Evolutionary conservation across 2,329 filamentous ascomycete species (phyloP).

Genomic region (Xylariales sp.): DNA sequence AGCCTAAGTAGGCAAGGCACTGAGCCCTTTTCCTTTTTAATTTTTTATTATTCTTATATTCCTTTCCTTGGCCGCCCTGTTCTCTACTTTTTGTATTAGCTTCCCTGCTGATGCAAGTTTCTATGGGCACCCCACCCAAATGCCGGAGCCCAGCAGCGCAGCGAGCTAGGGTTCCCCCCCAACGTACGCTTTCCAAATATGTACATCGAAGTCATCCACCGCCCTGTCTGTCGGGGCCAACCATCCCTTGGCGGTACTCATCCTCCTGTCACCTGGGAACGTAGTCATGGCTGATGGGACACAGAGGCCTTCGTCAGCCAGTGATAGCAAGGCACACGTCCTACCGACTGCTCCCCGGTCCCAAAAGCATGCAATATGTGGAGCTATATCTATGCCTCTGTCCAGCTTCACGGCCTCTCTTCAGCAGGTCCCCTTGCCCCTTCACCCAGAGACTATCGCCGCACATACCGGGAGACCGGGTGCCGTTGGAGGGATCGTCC

Average conservation of each 20-base stretch:
- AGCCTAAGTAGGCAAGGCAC: slow-evolving; percentile 2
- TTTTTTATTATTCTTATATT: background rate
- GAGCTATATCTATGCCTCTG: too few relatives aligned
- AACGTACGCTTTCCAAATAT: slow-evolving; percentile 1
- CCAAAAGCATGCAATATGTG: too few relatives aligned
- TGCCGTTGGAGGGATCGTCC: slow-evolving; percentile 9
- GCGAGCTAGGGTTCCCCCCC: slow-evolving; percentile 6
- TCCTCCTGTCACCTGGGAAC: background rate
- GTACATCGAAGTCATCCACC: slow-evolving; percentile 4
- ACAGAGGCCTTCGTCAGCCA: slow-evolving; percentile 1
- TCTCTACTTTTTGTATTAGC: too few relatives aligned
- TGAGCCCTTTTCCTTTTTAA: background rate
- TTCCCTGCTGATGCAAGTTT: slow-evolving; percentile 5
- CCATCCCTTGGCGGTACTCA: background rate
- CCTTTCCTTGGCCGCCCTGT: background rate
- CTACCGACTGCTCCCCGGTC: slow-evolving; percentile 6
- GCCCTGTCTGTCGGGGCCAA: background rate
- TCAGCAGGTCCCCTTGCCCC: background rate
- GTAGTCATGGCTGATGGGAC: slow-evolving; percentile 1
- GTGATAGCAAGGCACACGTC: slow-evolving; percentile 4
- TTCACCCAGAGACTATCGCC: slow-evolving; percentile 7
- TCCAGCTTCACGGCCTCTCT: slow-evolving; percentile 7
- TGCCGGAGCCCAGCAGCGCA: slow-evolving; percentile 6
- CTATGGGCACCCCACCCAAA: slow-evolving; percentile 1
- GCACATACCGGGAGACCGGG: slow-evolving; percentile 8